Conservation (phyloP, 306 rosid species). For the cucumber (Cucumis sativus) region Cucumber_9930_V3 NC_026659.2:22264501-22265000, state of each 20-base stretch:
- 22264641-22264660: neutral
- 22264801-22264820: neutral
- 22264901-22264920: neutral
- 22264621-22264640: neutral
- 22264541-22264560: conserved; percentile 64
- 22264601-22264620: neutral
- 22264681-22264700: neutral
- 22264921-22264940: conserved; percentile 10
- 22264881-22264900: conserved; percentile 4
- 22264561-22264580: conserved; percentile 37
- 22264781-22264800: neutral
- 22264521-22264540: conserved; percentile 68
- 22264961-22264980: conserved; percentile 77
- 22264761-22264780: neutral
- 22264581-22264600: neutral
- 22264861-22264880: neutral
- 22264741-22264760: neutral
- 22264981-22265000: conserved; percentile 77
- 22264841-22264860: neutral
- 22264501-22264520: conserved; percentile 63
- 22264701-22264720: neutral
- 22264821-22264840: neutral
- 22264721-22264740: neutral
- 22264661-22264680: neutral
- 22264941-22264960: conserved; percentile 20